These are phyloP conservation scores for Agarophyton chilense DNA, from an alignment of 23 red algal genomes.

Conservation along the genomic window DNA sequence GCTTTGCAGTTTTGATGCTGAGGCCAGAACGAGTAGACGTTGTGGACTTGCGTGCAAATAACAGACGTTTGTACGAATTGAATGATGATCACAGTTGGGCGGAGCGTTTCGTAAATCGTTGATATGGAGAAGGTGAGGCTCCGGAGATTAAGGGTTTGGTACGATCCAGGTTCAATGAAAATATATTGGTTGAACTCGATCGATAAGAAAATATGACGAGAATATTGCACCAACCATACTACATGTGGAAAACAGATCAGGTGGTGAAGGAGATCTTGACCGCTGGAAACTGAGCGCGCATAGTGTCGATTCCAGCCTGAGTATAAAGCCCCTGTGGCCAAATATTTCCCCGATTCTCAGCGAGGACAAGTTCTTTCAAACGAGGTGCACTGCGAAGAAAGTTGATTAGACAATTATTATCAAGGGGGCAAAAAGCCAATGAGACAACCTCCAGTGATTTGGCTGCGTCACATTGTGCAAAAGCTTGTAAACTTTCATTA, in stretches of 20 bases:
- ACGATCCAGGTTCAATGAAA: no score
- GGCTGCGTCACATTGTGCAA: neutral
- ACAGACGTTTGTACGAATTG: constrained; percentile 4
- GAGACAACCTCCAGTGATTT: constrained; percentile 4
- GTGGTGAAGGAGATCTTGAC: constrained; percentile 34
- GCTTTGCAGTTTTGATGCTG: constrained; percentile 18
- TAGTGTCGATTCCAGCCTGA: constrained; percentile 24
- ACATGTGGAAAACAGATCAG: neutral
- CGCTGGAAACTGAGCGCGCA: neutral
- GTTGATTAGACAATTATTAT: constrained; percentile 11
- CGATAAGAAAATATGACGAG: no score
- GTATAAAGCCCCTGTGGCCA: constrained; percentile 44
- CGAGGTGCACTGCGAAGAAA: constrained; percentile 1
- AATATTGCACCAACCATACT: no score
- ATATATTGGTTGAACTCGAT: no score
- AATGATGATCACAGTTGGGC: neutral
- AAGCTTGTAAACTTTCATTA: neutral
- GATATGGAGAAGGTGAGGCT: neutral
- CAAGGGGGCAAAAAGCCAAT: constrained; percentile 32
- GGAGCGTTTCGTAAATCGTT: constrained; percentile 16
- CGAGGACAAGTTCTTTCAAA: constrained; percentile 31
- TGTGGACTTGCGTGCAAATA: constrained; percentile 33
- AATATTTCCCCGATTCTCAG: constrained; percentile 36
- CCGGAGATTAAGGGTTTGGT: neutral
- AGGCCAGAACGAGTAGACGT: constrained; percentile 19